Evolutionary conservation across 2,329 filamentous ascomycete genomes (phyloP), one percentile per base, ranked within the genome.

Genomic region (Ceratocystis diversiconidia): DNA sequence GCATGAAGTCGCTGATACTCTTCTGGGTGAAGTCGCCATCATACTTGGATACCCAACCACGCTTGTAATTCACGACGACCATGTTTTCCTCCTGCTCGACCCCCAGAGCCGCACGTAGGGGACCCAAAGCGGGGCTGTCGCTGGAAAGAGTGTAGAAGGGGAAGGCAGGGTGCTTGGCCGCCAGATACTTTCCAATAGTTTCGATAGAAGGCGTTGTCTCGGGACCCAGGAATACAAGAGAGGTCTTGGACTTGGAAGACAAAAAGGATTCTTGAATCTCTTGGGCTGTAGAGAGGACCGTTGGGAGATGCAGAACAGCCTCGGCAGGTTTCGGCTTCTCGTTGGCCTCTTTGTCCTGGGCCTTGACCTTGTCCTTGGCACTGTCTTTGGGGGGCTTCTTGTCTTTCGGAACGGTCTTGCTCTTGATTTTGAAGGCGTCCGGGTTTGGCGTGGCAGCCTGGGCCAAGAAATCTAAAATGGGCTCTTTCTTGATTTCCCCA

Each of bases 31-130:
- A 85, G 55, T 82, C 77, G 2, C 81, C 84, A 61, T 83, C 77
- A 73, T 89, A 94, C 66, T 82, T 83, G 71, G 88, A 87, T 83
- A 86, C 95, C 94, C 94, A 99, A 52, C 83, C 82, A 64, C 91
- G 85, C 71, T 92, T 90, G 41, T 84, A 88, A 74, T 96, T 96
- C 67, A 95, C 74, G 17, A 91, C 91, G 65, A 97, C 79, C 57
- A 90, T 77, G 5, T 83, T 77, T 12, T 17, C 28, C 15, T 50
- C 61, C 30, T 28, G 25, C 6, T 30, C 61, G 2, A 19, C n/a
- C 8, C 44, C 44, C 15, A 62, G 15, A 17, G 46, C 25, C 2
- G 19, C 3, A 15, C 43, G 43, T 12, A 62, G 61, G 4, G 61
- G 50, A 8, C 4, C 36, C 6, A 32, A 15, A 2, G 41, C 28